Conservation (phyloP, 2,329 filamentous ascomycete genomes). For the Fusarium sulawesiense region DNA sequence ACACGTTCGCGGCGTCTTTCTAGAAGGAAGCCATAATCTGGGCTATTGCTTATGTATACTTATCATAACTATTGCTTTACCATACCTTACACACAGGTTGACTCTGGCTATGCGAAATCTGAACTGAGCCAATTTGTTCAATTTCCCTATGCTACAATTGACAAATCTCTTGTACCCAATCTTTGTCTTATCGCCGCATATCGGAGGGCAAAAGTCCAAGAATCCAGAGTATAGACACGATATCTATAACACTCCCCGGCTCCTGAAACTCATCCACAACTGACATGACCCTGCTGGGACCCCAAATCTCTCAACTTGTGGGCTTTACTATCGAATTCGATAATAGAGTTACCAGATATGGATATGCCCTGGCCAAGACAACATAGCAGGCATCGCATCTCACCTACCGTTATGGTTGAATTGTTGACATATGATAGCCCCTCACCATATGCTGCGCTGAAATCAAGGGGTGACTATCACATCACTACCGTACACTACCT, state of each 20-base stretch:
- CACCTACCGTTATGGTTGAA: neutral
- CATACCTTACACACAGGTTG: neutral
- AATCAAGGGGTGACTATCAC: neutral
- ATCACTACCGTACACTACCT: neutral
- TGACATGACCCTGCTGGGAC: neutral
- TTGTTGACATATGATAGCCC: neutral
- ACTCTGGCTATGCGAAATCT: neutral
- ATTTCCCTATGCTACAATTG: neutral
- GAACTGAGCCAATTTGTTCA: neutral
- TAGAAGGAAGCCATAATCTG: constrained; percentile 19
- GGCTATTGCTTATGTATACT: neutral
- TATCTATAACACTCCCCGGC: neutral
- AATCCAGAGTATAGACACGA: neutral
- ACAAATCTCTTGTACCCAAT: neutral
- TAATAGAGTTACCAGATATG: neutral
- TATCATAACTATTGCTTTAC: neutral
- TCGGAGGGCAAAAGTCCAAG: neutral
- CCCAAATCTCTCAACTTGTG: neutral
- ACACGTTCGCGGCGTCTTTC: constrained; percentile 6
- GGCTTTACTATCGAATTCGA: neutral
- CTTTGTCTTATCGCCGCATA: neutral
- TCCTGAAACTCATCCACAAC: constrained; percentile 6
- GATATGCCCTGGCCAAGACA: neutral
- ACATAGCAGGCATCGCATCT: neutral
- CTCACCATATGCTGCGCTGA: neutral